Evolutionary conservation across 2,329 filamentous ascomycete genomes (phyloP).

Genomic region (Teratosphaeria pseudoeucalypti): DNA sequence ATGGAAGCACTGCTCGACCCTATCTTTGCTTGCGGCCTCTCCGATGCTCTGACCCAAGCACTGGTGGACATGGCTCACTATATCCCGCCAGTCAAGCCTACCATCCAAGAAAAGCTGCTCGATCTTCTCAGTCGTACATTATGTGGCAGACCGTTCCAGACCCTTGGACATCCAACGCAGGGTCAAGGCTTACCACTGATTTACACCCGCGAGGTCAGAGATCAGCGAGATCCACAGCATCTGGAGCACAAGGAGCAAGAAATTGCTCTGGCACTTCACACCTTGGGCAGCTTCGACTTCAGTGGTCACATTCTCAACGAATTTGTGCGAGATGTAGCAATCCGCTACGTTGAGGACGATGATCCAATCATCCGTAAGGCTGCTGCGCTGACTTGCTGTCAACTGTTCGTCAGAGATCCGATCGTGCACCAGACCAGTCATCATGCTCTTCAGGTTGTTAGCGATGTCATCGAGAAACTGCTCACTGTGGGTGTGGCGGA

Average conservation of each 20-base stretch:
- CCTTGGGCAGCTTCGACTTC: slow-evolving; percentile 96
- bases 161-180: slow-evolving; percentile 81
- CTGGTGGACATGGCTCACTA: slow-evolving; percentile 98
- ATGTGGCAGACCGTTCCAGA: slow-evolving; percentile 83
- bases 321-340: slow-evolving; percentile 94
- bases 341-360: slow-evolving; percentile 95
- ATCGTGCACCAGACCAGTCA: slow-evolving; percentile 97
- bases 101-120: slow-evolving; percentile 84
- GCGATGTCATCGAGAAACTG: slow-evolving; percentile 94
- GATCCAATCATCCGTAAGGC: slow-evolving; percentile 89
- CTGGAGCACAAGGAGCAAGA: slow-evolving; percentile 73
- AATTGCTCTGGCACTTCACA: slow-evolving; percentile 86
- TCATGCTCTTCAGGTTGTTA: slow-evolving; percentile 92
- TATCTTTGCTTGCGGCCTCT: slow-evolving; percentile 93
- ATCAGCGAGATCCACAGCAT: slow-evolving; percentile 73
- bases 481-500: slow-evolving; percentile 92
- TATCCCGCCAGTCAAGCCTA: slow-evolving; percentile 85
- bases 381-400: slow-evolving; percentile 91
- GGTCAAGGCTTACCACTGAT: slow-evolving; percentile 71
- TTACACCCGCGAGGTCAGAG: slow-evolving; percentile 56
- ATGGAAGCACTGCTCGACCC: slow-evolving; percentile 93
- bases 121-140: slow-evolving; percentile 93
- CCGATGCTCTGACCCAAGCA: slow-evolving; percentile 85
- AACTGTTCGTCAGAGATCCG: slow-evolving; percentile 90
- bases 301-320: slow-evolving; percentile 87